Evolutionary conservation across 2,329 filamentous ascomycete genomes (phyloP).

Genomic region (Torrubiellomyces zombiae): DNA sequence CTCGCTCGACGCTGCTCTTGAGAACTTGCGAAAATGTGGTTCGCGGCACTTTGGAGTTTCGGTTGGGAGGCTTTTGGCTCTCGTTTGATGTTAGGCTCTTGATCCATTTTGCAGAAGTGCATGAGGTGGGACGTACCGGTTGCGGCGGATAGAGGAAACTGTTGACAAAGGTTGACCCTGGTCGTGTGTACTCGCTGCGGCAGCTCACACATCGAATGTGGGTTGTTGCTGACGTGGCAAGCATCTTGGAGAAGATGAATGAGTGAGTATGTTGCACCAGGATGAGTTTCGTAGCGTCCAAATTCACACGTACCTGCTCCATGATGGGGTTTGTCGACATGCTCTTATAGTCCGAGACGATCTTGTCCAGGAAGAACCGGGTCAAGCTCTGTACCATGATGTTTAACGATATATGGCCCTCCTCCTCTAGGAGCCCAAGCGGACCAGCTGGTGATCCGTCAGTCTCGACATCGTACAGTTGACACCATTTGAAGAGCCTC

Average conservation of each 20-base stretch:
- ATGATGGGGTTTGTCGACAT: slow-evolving; percentile 49
- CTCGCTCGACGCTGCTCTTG: slow-evolving; percentile 82
- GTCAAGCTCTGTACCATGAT: slow-evolving; percentile 75
- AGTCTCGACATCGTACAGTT: slow-evolving; percentile 11
- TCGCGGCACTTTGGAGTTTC: slow-evolving; percentile 34
- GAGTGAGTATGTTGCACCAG: not conserved
- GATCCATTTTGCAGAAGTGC: too few species aligned
- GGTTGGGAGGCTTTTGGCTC: slow-evolving; percentile 27
- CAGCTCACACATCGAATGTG: slow-evolving; percentile 77
- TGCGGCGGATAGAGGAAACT: slow-evolving; percentile 68
- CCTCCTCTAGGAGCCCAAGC: slow-evolving; percentile 72
- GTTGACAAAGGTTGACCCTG: slow-evolving; percentile 66
- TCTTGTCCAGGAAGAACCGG: slow-evolving; percentile 69
- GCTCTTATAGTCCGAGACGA: slow-evolving; percentile 58
- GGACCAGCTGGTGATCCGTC: slow-evolving; percentile 37
- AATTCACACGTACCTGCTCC: slow-evolving; percentile 52
- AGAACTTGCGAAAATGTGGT: slow-evolving; percentile 75
- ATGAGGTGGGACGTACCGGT: too few species aligned
- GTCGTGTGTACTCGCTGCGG: slow-evolving; percentile 66
- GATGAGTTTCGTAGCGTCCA: slow-evolving; percentile 6
- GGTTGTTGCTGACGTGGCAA: slow-evolving; percentile 55
- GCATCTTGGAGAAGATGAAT: slow-evolving; percentile 18
- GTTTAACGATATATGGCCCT: slow-evolving; percentile 55
- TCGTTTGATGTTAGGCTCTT: too few species aligned
- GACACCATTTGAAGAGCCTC: too few species aligned